phyloP scores from a whole-genome alignment of 2,329 filamentous ascomycete genomes.

The Hirsutella thompsonii region DNA sequence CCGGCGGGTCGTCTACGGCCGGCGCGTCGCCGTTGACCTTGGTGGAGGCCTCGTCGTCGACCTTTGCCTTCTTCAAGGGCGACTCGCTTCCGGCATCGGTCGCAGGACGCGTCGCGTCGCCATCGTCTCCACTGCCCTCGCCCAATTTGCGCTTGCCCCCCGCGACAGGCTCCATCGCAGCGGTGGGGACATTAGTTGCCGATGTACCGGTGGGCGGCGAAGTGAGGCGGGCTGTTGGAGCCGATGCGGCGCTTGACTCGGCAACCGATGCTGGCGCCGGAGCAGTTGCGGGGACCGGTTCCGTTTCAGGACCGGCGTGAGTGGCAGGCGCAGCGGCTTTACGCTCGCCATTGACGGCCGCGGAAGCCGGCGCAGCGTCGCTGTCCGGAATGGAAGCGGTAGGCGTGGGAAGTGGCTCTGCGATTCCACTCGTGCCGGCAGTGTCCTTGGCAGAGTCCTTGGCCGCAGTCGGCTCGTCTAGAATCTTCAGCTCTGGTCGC shows the following conservation, averaged over 20 bases:
- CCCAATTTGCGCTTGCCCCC: slow-evolving; percentile 27
- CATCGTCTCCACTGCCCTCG: slow-evolving; percentile 9
- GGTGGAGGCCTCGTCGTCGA: slow-evolving; percentile 15
- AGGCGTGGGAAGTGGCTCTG: background rate
- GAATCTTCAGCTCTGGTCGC: slow-evolving; percentile 19
- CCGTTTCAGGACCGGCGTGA: background rate
- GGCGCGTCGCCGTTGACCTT: slow-evolving; percentile 8
- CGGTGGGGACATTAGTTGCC: background rate
- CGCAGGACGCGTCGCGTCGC: slow-evolving; percentile 8
- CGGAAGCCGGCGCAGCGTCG: slow-evolving; percentile 7
- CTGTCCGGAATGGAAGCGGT: background rate
- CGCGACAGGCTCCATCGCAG: slow-evolving; percentile 1
- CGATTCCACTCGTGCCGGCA: slow-evolving; percentile 10
- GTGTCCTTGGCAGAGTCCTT: slow-evolving; percentile 14
- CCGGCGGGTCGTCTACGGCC: slow-evolving; percentile 1
- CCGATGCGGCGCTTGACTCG: slow-evolving; percentile 6
- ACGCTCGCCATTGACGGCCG: slow-evolving; percentile 9
- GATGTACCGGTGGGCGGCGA: background rate
- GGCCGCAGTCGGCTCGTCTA: slow-evolving; percentile 11
- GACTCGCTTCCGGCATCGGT: slow-evolving; percentile 14
- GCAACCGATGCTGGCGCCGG: slow-evolving; percentile 1
- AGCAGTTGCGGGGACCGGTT: background rate
- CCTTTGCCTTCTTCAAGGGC: slow-evolving; percentile 27
- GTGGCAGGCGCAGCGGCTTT: slow-evolving; percentile 6
- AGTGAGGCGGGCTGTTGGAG: background rate